Percentiles rank a stretch among this genome's conserved stretches.
These are phyloP conservation scores for Tuber umbilicatum DNA, from an alignment of 495 filamentous ascomycete genomes.

Conservation along the genomic window DNA sequence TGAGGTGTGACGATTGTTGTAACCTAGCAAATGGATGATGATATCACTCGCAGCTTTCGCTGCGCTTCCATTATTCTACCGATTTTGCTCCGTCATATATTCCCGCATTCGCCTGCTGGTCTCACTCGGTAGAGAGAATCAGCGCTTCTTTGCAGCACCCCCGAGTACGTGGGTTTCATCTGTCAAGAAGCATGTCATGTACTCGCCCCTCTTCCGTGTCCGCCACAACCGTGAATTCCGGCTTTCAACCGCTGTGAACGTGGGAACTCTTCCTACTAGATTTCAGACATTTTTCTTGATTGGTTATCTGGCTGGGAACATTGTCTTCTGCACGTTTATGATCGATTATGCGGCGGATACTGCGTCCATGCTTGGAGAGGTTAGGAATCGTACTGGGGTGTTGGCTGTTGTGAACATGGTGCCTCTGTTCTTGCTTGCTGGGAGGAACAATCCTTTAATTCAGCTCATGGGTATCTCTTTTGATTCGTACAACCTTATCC, in stretches of 20 bases:
- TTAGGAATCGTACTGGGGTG: constrained; percentile 78
- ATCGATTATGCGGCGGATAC: constrained; percentile 55
- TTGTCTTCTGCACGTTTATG: constrained; percentile 69
- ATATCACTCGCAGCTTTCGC: constrained; percentile 49
- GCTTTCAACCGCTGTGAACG: constrained; percentile 74
- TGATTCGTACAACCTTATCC: constrained; percentile 91
- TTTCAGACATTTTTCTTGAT: constrained; percentile 72
- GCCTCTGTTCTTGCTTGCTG: constrained; percentile 79
- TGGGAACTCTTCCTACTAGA: constrained; percentile 81
- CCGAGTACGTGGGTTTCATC: constrained; percentile 52
- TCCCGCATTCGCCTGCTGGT: constrained; percentile 64
- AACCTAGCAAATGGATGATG: constrained; percentile 37
- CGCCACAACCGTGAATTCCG: constrained; percentile 85
- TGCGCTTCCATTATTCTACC: constrained; percentile 51
- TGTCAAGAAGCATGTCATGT: constrained; percentile 74
- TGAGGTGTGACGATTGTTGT: constrained; percentile 4
- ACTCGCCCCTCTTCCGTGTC: constrained; percentile 72
- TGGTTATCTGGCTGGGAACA: constrained; percentile 66
- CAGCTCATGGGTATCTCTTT: constrained; percentile 75
- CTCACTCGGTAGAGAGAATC: constrained; percentile 61
- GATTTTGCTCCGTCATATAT: constrained; percentile 58
- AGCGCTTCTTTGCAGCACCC: constrained; percentile 50
- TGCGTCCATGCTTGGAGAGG: constrained; percentile 53
- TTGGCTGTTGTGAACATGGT: constrained; percentile 84
- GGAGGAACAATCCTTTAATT: constrained; percentile 92